Percentiles rank a stretch among this genome's conserved stretches.
phyloP scores from a whole-genome alignment of 2,329 filamentous ascomycete genomes.

The Arthrobotrys iridis region DNA sequence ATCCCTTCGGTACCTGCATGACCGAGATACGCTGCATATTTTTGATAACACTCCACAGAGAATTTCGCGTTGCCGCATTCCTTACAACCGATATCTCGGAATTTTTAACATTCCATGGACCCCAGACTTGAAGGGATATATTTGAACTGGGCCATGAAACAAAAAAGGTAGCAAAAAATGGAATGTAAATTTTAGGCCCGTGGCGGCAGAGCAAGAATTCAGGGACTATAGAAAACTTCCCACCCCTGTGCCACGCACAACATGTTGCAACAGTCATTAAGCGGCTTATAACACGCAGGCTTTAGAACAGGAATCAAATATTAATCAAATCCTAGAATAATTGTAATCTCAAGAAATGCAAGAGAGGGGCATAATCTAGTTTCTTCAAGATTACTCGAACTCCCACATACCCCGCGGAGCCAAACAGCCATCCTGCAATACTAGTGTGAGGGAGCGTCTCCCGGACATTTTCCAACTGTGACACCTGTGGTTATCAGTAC shows the following conservation, averaged over 20 bases:
- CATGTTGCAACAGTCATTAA: no score
- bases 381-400: not conserved
- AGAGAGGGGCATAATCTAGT: not conserved
- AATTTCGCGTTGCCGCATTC: conserved; percentile 16
- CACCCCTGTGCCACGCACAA: no score
- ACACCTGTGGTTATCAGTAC: conserved; percentile 61
- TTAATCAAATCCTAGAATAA: not conserved
- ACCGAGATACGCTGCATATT: not conserved
- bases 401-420: not conserved
- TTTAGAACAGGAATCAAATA: not conserved
- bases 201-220: no score
- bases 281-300: no score
- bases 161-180: no score
- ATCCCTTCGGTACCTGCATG: not conserved
- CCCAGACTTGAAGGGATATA: no score
- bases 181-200: no score
- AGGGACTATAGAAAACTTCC: no score
- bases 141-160: no score
- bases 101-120: not conserved
- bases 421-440: conserved; percentile 61
- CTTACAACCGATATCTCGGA: not conserved
- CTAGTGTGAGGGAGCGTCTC: conserved; percentile 67
- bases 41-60: not conserved
- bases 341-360: not conserved
- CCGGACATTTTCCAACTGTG: conserved; percentile 70